These are phyloP conservation scores for Plasmodium chabaudi DNA, from an alignment of 169 alveolate species.

Conservation along the genomic window DNA sequence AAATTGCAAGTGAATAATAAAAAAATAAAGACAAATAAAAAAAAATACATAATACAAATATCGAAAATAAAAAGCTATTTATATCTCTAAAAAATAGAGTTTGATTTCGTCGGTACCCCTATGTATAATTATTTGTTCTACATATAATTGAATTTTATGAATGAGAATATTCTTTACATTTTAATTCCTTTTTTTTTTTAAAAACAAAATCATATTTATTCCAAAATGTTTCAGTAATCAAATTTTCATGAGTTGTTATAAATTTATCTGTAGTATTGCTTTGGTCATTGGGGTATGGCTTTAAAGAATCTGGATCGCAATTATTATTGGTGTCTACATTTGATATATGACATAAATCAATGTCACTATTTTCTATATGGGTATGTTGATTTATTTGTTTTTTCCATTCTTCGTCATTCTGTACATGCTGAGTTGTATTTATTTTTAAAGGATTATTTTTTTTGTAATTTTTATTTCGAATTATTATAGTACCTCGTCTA, in stretches of 20 bases:
- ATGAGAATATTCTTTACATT: no score
- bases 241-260: constrained; percentile 46
- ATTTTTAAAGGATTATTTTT: background rate
- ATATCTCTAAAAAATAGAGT: no score
- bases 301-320: no score
- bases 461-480: constrained; percentile 14
- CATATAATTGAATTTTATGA: no score
- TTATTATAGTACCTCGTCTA: constrained; percentile 56
- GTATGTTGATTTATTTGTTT: background rate
- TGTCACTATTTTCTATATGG: background rate
- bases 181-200: background rate
- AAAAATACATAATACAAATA: no score
- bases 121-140: no score
- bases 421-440: background rate
- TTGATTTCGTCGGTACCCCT: no score
- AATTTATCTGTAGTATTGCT: background rate
- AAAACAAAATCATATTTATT: constrained; percentile 25
- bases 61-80: no score
- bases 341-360: background rate
- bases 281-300: background rate
- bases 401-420: background rate
- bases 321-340: background rate
- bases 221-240: constrained; percentile 54
- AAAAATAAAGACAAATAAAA: no score
- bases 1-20: no score